Base-by-base conservation (phyloP, 2,329 filamentous ascomycete genomes). In the Emmonsia crescens region DNA sequence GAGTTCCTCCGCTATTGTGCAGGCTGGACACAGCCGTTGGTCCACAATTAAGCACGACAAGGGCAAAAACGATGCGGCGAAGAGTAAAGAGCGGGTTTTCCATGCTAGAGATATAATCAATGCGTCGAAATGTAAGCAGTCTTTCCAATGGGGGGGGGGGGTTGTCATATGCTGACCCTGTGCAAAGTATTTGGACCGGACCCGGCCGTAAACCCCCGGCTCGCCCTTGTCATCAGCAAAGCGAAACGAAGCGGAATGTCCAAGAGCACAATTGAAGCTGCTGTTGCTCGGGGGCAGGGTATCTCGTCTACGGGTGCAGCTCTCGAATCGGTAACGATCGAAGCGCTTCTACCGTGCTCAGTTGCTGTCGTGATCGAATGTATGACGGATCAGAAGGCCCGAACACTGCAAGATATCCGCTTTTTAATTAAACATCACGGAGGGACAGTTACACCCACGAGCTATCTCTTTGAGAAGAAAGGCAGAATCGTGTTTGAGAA, bases 1-100 rank as follows among this genome's bases (percentile, higher is more conserved):
- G 63, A 73, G 73, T 61, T 78, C 77, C 19, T 80, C 78, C 19
- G 66, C 79, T 9, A 62, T 68, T 8, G 70, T 76, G 16, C 75
- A 77, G 64, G 86, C 88, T 29, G 91, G 91, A 16, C 91, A 96
- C 77, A 96, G 88, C 75, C 89, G 91, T 73, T 99, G 94, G 94
- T 91, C 91, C 62, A 96, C 94, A 71, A 97, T 96, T 77, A 89
- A 88, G 72, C 94, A 97, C 75, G 91, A 94, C 74, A 99, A 99
- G 76, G 91, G 88, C 59, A 89, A 87, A 64, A 88, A 87, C 62
- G 94, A 99, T 74, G 75, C 73, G 62, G 73, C 87, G 68, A 96
- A 92, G 76, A 90, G 85, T 75, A 82, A 82, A 51, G 81, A 87
- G 67, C 86, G 91, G 36, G 83, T 82, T 55, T 74, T 80, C 52